These are phyloP conservation scores for Thraustotheca clavata DNA, from an alignment of 352 stramenopile genomes.

Conservation along the genomic window DNA sequence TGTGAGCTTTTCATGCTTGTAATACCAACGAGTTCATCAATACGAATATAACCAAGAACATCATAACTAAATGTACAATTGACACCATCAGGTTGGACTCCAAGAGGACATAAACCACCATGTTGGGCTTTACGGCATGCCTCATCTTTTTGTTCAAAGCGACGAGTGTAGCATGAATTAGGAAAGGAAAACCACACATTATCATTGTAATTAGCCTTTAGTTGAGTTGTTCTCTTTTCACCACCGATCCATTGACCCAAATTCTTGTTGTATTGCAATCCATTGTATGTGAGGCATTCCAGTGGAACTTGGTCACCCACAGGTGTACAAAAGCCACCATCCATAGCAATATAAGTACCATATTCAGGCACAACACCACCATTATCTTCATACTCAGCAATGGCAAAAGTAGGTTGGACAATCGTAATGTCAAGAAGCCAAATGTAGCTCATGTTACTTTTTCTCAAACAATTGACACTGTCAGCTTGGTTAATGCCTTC, in stretches of 20 bases:
- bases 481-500: slow-evolving; percentile 25
- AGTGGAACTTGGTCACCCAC: slow-evolving; percentile 30
- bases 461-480: slow-evolving; percentile 1
- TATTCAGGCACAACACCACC: slow-evolving; percentile 31
- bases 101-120: slow-evolving; percentile 36
- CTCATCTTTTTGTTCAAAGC: slow-evolving; percentile 38
- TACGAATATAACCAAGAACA: slow-evolving; percentile 7
- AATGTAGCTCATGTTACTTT: slow-evolving; percentile 23
- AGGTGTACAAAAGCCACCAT: slow-evolving; percentile 44
- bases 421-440: slow-evolving; percentile 23
- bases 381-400: slow-evolving; percentile 20
- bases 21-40: slow-evolving; percentile 22
- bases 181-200: slow-evolving; percentile 69
- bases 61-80: slow-evolving; percentile 15
- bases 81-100: slow-evolving; percentile 8
- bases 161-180: slow-evolving; percentile 38
- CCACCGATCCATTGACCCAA: slow-evolving; percentile 43
- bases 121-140: slow-evolving; percentile 34
- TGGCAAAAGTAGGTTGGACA: slow-evolving; percentile 16
- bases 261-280: slow-evolving; percentile 31
- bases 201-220: slow-evolving; percentile 42
- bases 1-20: slow-evolving; percentile 35
- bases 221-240: slow-evolving; percentile 32
- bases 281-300: slow-evolving; percentile 38
- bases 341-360: slow-evolving; percentile 49